phyloP scores from a whole-genome alignment of 2,329 filamentous ascomycete genomes.

The Diaporthe velutina region DNA sequence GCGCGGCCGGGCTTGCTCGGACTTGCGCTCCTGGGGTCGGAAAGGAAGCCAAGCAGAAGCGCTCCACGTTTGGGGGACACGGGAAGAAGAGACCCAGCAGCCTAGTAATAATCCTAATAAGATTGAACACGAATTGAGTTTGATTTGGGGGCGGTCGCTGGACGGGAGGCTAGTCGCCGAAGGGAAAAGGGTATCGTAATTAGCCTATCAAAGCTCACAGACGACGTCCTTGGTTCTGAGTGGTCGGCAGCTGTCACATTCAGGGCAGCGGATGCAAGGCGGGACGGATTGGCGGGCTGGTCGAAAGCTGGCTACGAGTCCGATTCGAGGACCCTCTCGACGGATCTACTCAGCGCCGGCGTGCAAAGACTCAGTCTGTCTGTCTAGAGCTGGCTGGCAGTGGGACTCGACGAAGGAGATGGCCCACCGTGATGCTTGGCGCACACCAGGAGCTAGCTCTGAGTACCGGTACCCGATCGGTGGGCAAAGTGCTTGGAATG shows the following conservation, averaged over 20 bases:
- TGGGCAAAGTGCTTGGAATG: background rate
- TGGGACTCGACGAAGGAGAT: background rate
- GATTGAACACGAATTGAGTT: slow-evolving; percentile 15
- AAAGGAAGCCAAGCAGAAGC: background rate
- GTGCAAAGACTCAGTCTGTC: background rate
- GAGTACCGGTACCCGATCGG: background rate
- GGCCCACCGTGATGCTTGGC: slow-evolving; percentile 16
- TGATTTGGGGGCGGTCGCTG: slow-evolving; percentile 12
- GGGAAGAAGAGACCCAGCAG: background rate
- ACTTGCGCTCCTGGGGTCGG: background rate
- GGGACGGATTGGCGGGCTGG: slow-evolving; percentile 11
- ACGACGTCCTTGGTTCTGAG: slow-evolving; percentile 7
- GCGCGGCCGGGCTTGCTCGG: slow-evolving; percentile 12
- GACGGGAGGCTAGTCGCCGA: background rate
- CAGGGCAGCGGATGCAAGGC: slow-evolving; percentile 13
- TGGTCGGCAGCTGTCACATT: slow-evolving; percentile 13
- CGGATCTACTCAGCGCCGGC: background rate
- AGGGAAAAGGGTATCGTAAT: background rate
- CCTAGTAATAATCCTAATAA: background rate
- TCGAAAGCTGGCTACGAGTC: background rate
- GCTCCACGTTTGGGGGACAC: background rate
- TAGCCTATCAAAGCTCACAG: slow-evolving; percentile 14
- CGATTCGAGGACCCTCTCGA: slow-evolving; percentile 3
- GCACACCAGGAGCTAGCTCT: background rate
- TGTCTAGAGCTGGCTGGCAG: slow-evolving; percentile 8